A percentile compares a stretch with the other conserved stretches of the same genome.
Evolutionary conservation across 805 yeast genomes (phyloP).

Genomic region (Saccharomyces cerevisiae): DNA sequence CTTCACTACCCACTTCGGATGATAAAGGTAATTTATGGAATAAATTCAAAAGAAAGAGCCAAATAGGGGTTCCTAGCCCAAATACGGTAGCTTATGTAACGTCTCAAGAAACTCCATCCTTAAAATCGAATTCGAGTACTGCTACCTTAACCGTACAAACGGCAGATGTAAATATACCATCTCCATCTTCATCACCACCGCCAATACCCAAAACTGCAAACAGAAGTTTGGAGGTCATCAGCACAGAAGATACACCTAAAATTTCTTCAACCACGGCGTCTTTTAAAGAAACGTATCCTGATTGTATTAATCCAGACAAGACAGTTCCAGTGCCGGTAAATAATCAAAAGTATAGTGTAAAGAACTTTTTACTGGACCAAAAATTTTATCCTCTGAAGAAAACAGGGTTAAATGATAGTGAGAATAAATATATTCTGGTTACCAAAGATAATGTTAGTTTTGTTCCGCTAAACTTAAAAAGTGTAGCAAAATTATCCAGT

Average conservation of each 20-base stretch:
- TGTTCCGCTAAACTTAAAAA: conserved; percentile 39
- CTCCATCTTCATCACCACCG: conserved; percentile 4
- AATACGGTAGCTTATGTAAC: not conserved
- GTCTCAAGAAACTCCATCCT: conserved; percentile 3
- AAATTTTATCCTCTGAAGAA: conserved; percentile 32
- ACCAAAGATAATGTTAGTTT: conserved; percentile 58
- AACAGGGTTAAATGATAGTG: conserved; percentile 15
- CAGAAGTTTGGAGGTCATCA: not conserved
- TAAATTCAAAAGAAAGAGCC: conserved; percentile 24
- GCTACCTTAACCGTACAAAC: not conserved
- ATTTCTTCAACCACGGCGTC: not conserved
- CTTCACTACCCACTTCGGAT: conserved; percentile 8
- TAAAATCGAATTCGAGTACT: not conserved
- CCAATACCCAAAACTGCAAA: not conserved
- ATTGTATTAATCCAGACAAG: not conserved
- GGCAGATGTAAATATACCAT: conserved; percentile 1
- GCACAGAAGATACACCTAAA: not conserved
- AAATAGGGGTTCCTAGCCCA: conserved; percentile 6
- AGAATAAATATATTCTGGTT: conserved; percentile 40
- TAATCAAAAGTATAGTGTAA: conserved; percentile 4
- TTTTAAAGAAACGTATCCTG: not conserved
- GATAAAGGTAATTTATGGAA: conserved; percentile 25
- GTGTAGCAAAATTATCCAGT: conserved; percentile 24
- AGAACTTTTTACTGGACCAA: conserved; percentile 24
- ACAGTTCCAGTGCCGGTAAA: not conserved